These are phyloP conservation scores for Ensete glaucum DNA, from an alignment of 176 grass and related monocot genomes.

Conservation along the genomic window DNA sequence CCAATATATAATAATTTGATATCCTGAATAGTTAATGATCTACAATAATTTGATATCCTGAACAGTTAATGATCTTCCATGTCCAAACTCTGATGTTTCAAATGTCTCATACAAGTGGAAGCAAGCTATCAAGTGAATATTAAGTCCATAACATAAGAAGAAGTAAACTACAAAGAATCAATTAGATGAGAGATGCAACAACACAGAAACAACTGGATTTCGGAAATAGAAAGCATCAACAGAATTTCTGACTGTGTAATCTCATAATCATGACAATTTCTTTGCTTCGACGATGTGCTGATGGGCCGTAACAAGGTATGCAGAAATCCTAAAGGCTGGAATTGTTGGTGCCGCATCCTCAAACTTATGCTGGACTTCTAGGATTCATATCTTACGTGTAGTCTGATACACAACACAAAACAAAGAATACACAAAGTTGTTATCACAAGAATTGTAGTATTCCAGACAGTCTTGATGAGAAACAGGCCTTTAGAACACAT, in stretches of 20 bases:
- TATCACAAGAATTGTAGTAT: background rate
- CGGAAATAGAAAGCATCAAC: background rate
- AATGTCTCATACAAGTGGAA: background rate
- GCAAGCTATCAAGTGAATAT: background rate
- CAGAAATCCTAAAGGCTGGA: background rate
- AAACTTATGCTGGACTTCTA: background rate
- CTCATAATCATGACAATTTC: background rate
- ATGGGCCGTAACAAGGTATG: background rate
- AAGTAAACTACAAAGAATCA: conserved; percentile 11
- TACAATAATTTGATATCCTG: background rate
- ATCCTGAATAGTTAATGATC: background rate
- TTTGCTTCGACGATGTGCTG: background rate
- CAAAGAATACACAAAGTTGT: background rate
- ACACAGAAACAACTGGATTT: background rate
- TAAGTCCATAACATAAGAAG: background rate
- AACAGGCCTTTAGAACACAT: background rate
- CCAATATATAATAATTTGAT: background rate
- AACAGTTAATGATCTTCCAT: background rate
- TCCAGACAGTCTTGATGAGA: too few species aligned
- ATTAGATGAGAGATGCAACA: background rate
- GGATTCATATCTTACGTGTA: background rate
- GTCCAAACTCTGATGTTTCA: background rate
- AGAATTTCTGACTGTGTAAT: background rate
- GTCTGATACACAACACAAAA: background rate
- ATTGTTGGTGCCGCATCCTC: background rate